phyloP scores from a whole-genome alignment of 805 yeast species.

The Blastobotrys chiropterorum region DNA sequence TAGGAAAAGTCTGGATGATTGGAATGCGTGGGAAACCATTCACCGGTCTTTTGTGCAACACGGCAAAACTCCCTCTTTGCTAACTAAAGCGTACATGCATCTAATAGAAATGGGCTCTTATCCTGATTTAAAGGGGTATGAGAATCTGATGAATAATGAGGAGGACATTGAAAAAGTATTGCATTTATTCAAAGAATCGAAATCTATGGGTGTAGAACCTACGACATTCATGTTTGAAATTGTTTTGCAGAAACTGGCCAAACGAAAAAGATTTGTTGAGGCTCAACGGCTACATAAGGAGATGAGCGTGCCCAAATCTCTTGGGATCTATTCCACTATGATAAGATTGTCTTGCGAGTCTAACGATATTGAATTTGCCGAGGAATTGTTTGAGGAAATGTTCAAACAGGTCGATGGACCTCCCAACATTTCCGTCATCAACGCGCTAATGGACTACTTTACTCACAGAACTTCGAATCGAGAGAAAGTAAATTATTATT shows the following conservation, averaged over 20 bases:
- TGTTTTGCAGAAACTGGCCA: constrained; percentile 30
- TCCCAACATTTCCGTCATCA: constrained; percentile 33
- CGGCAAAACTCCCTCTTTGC: constrained; percentile 20
- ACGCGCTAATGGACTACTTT: constrained; percentile 34
- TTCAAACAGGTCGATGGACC: constrained; percentile 26
- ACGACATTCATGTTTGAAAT: constrained; percentile 33
- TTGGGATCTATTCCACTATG: constrained; percentile 35
- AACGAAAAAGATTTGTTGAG: constrained; percentile 31
- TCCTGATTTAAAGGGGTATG: constrained; percentile 34
- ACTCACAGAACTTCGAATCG: constrained; percentile 30
- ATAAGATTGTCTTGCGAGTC: constrained; percentile 34
- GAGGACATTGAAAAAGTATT: constrained; percentile 32
- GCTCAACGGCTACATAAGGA: constrained; percentile 28
- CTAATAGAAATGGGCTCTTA: constrained; percentile 24
- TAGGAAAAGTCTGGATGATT: constrained; percentile 13
- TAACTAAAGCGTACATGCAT: constrained; percentile 23
- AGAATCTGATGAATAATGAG: constrained; percentile 25
- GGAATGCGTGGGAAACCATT: constrained; percentile 26
- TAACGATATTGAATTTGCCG: constrained; percentile 30
- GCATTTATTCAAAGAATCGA: constrained; percentile 29
- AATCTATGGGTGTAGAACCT: constrained; percentile 22
- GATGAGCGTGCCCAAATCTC: constrained; percentile 28
- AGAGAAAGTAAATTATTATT: constrained; percentile 28
- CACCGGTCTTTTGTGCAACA: constrained; percentile 25
- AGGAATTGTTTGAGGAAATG: constrained; percentile 31